A percentile compares a stretch with the other conserved stretches of the same genome.
Conservation (phyloP, 208 protist species). For the Lotmaria passim region DNA sequence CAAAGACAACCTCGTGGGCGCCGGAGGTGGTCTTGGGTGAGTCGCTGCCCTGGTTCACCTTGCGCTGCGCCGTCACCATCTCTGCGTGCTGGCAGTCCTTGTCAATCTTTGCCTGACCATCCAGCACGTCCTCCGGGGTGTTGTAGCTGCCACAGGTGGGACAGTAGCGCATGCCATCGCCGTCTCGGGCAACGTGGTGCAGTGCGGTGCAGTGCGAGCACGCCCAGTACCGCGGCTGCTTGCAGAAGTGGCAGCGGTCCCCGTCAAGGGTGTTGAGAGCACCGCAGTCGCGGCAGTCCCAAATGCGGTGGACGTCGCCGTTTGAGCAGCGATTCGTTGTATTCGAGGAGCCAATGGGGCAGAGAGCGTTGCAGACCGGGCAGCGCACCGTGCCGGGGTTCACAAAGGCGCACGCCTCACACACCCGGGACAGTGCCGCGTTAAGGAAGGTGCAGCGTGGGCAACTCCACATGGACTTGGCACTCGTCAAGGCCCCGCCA, state of each 20-base stretch:
- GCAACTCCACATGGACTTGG: conserved; percentile 46
- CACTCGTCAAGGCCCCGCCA: not conserved
- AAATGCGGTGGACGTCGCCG: conserved; percentile 61
- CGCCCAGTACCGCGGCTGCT: conserved; percentile 53
- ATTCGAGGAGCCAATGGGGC: conserved; percentile 23
- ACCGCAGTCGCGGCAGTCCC: conserved; percentile 62
- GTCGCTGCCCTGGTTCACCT: conserved; percentile 4
- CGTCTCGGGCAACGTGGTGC: conserved; percentile 42
- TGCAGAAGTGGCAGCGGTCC: conserved; percentile 58
- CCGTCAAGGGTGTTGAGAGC: conserved; percentile 64
- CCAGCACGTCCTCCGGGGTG: conserved; percentile 71
- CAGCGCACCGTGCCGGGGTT: conserved; percentile 44
- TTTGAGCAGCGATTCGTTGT: conserved; percentile 36
- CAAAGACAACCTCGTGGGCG: conserved; percentile 50
- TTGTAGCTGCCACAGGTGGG: conserved; percentile 61
- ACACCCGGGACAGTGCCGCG: conserved; percentile 22
- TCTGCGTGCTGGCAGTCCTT: conserved; percentile 38
- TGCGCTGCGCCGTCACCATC: conserved; percentile 36
- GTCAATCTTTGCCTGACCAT: conserved; percentile 54
- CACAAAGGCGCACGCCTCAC: conserved; percentile 48
- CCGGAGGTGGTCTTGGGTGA: conserved; percentile 3
- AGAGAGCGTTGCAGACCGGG: conserved; percentile 31
- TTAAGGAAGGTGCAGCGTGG: conserved; percentile 70
- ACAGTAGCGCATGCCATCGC: conserved; percentile 73
- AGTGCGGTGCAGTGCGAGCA: conserved; percentile 69